phyloP scores from a whole-genome alignment of 345 rosid genomes.

The Brassica carinata region DNA sequence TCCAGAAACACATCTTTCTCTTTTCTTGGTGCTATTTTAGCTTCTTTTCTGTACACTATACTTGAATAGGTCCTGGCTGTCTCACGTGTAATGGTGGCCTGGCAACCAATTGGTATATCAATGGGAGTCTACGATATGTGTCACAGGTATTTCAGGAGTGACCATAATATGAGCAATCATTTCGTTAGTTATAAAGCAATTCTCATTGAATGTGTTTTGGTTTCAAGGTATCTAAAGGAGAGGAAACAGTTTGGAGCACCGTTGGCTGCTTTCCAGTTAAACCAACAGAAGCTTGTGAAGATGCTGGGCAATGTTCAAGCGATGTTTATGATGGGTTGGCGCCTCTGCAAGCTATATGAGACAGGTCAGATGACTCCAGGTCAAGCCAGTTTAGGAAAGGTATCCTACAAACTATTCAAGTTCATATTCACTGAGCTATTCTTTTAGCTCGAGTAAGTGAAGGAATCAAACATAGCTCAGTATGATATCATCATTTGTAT shows the following conservation, averaged over 20 bases:
- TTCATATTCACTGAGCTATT: neutral
- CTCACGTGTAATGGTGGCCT: conserved; percentile 92
- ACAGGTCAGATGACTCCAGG: conserved; percentile 85
- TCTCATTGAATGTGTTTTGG: conserved; percentile 3
- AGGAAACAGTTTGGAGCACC: conserved; percentile 98
- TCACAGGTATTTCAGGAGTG: conserved; percentile 60
- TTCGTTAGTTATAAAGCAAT: neutral
- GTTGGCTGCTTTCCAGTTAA: conserved; percentile 86
- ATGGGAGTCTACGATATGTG: conserved; percentile 99
- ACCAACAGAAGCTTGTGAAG: conserved; percentile 88
- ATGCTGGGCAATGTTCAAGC: conserved; percentile 96
- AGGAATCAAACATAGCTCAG: neutral
- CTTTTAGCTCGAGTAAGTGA: neutral
- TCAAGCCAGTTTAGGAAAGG: conserved; percentile 98
- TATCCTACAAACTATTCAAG: conserved; percentile 30
- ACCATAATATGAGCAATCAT: conserved; percentile 1
- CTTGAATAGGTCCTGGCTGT: conserved; percentile 78
- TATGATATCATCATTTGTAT: conserved; percentile 4
- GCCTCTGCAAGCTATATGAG: conserved; percentile 91
- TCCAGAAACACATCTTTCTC: neutral
- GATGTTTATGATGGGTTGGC: conserved; percentile 93
- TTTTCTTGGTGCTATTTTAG: neutral
- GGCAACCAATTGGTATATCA: conserved; percentile 94
- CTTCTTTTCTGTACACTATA: conserved; percentile 10
- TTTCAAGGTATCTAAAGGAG: conserved; percentile 76